A percentile compares a stretch with the other conserved stretches of the same genome.
Conservation (phyloP, 306 rosid genomes). For the Cucurbita ficifolia region DNA sequence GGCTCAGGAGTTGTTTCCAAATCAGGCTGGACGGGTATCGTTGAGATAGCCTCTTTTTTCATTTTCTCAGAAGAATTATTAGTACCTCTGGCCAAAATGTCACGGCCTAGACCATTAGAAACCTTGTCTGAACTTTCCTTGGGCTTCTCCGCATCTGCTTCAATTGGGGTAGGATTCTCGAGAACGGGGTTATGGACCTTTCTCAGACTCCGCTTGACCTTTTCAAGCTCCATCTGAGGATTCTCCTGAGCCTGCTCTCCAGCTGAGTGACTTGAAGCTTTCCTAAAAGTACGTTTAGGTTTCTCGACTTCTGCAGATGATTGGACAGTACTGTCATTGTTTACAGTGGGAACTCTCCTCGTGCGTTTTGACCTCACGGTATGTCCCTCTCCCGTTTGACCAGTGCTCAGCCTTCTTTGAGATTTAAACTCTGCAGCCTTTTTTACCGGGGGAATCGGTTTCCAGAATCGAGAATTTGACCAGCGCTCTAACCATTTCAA, state of each 20-base stretch:
- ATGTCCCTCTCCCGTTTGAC: constrained; percentile 41
- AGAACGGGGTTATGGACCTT: constrained; percentile 78
- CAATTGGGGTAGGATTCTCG: constrained; percentile 41
- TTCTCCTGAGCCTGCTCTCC: constrained; percentile 54
- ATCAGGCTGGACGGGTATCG: constrained; percentile 23
- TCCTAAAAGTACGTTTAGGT: constrained; percentile 56
- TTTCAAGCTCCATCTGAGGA: constrained; percentile 86
- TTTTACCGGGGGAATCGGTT: constrained; percentile 64
- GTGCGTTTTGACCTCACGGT: constrained; percentile 53
- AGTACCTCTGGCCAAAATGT: constrained; percentile 24
- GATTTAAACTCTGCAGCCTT: constrained; percentile 44
- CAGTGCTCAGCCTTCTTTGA: constrained; percentile 45
- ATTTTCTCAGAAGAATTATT: constrained; percentile 27
- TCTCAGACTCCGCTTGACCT: constrained; percentile 83
- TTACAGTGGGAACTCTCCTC: constrained; percentile 49
- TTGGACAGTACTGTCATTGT: constrained; percentile 36
- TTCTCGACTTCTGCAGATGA: constrained; percentile 67
- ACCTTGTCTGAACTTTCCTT: constrained; percentile 46
- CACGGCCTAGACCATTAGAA: constrained; percentile 18
- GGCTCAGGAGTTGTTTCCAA: constrained; percentile 39
- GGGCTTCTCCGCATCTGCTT: constrained; percentile 37
- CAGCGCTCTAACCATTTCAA: constrained; percentile 76
- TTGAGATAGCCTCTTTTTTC: constrained; percentile 30
- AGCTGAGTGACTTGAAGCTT: constrained; percentile 45
- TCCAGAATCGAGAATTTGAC: constrained; percentile 73